Evolutionary conservation across 306 rosid species (phyloP).

Genomic region (Prunus salicina): DNA sequence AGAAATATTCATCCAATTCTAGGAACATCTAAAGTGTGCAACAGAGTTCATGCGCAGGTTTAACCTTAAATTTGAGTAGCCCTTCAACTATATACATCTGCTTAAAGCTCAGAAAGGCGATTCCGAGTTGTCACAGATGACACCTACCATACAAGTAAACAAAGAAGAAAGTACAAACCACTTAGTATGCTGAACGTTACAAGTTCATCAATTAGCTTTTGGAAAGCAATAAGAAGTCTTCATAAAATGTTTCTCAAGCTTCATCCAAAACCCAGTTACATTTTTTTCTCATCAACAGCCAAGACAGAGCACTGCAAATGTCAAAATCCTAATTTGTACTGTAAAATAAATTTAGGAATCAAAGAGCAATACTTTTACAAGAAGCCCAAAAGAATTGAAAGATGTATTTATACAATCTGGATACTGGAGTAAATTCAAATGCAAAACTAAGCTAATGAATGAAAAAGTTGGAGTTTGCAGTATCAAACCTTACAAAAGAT

Average conservation of each 20-base stretch:
- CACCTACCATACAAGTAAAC: not conserved
- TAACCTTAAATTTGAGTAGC: not conserved
- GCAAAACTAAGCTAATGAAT: not conserved
- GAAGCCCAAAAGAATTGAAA: not conserved
- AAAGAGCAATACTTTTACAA: no score
- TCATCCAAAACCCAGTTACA: not conserved
- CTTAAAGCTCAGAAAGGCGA: not conserved
- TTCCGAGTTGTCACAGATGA: not conserved
- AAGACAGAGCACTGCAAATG: not conserved
- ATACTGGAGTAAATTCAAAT: not conserved
- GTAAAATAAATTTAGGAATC: not conserved
- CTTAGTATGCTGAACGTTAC: not conserved
- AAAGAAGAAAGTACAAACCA: not conserved
- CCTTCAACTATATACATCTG: not conserved
- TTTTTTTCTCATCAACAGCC: not conserved
- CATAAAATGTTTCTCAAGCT: not conserved
- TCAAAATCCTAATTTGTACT: not conserved
- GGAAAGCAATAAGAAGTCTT: no score
- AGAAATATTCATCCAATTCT: not conserved
- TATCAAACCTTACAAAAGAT: not conserved
- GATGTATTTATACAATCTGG: not conserved
- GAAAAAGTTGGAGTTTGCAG: not conserved
- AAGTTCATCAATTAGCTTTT: no score
- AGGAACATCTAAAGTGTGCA: not conserved
- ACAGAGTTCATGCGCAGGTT: not conserved